A percentile compares a stretch with the other conserved stretches of the same genome.
These are phyloP conservation scores for Knoxdaviesia proteae DNA, from an alignment of 2,329 filamentous ascomycete genomes.

Conservation along the genomic window DNA sequence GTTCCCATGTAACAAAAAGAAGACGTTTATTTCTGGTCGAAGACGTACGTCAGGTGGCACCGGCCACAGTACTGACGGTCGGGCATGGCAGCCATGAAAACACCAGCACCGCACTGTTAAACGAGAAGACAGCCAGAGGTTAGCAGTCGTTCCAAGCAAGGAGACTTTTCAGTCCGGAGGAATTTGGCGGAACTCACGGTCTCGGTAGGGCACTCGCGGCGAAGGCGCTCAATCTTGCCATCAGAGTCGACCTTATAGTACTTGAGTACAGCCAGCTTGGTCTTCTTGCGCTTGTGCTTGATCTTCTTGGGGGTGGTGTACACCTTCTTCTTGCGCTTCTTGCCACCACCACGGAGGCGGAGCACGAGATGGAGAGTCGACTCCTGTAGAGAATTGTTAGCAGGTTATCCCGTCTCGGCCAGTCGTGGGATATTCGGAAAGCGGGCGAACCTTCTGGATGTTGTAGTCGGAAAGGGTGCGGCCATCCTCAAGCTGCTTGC, in stretches of 20 bases:
- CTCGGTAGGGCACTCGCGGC: conserved; percentile 87
- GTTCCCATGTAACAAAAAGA: neutral
- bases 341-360: conserved; percentile 91
- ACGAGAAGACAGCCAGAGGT: neutral
- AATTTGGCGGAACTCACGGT: conserved; percentile 38
- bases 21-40: conserved; percentile 39
- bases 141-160: too few species aligned
- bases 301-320: conserved; percentile 99
- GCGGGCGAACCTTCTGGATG: conserved; percentile 81
- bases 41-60: conserved; percentile 55
- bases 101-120: conserved; percentile 82
- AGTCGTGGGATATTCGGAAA: too few species aligned
- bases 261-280: conserved; percentile 99
- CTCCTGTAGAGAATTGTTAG: conserved; percentile 4
- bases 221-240: conserved; percentile 98
- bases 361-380: conserved; percentile 95
- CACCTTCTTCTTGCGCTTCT: conserved; percentile 99
- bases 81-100: conserved; percentile 99
- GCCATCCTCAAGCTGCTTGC: conserved; percentile 99
- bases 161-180: neutral
- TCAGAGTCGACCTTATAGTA: conserved; percentile 99
- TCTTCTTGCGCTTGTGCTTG: conserved; percentile 99
- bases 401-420: neutral
- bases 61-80: conserved; percentile 93
- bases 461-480: conserved; percentile 99